phyloP scores from a whole-genome alignment of 176 grass and related monocot genomes.

The Paspalum notatum region DNA sequence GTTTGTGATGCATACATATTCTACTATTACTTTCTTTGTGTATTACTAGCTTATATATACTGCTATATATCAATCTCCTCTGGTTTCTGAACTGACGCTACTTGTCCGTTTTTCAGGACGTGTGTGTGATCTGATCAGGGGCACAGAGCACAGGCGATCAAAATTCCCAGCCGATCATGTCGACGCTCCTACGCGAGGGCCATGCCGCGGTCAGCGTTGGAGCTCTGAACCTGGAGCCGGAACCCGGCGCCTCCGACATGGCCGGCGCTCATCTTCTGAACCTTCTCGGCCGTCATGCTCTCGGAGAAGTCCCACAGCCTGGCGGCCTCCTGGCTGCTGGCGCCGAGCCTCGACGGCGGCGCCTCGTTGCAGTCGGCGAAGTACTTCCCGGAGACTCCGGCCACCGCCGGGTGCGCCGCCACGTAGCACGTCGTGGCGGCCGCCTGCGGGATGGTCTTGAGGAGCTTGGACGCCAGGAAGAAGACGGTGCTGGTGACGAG shows the following conservation, averaged over 20 bases:
- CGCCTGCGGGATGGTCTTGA: constrained; percentile 94
- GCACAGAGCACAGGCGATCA: background rate
- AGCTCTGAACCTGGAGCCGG: constrained; percentile 50
- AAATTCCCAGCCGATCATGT: constrained; percentile 11
- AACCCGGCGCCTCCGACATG: background rate
- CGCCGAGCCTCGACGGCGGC: constrained; percentile 60
- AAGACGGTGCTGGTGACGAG: constrained; percentile 80
- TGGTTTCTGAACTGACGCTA: constrained; percentile 7
- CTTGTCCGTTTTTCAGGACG: background rate
- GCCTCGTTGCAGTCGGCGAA: constrained; percentile 97
- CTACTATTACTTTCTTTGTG: background rate
- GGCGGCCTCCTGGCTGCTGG: constrained; percentile 60
- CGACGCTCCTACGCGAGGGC: constrained; percentile 32
- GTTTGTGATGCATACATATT: background rate
- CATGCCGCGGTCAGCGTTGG: constrained; percentile 36
- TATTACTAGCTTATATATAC: background rate
- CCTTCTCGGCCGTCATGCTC: constrained; percentile 48
- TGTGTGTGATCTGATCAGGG: background rate
- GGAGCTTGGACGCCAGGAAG: constrained; percentile 88
- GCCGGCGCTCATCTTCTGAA: background rate
- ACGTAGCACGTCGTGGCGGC: constrained; percentile 88
- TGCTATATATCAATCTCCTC: constrained; percentile 3
- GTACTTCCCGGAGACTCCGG: constrained; percentile 76
- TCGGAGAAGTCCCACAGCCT: constrained; percentile 84
- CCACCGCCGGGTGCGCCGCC: constrained; percentile 68